phyloP scores from a whole-genome alignment of 345 rosid genomes.

The Turritis glabra region DNA sequence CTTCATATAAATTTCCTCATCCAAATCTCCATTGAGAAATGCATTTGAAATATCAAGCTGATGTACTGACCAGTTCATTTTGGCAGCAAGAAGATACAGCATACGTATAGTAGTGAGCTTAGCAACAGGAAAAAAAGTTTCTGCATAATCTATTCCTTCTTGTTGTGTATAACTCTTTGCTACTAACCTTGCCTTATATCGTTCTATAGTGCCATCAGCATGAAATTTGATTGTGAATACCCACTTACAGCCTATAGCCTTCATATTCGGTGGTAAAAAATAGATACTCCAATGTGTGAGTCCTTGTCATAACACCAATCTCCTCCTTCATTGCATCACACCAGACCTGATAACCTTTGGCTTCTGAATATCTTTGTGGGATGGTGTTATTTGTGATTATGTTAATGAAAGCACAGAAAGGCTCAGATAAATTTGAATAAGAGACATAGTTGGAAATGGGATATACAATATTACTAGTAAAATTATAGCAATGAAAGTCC shows the following conservation, averaged over 20 bases:
- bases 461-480: too few species aligned
- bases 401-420: too few species aligned
- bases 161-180: not conserved
- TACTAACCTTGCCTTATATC: not conserved
- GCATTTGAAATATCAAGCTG: not conserved
- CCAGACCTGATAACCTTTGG: too few species aligned
- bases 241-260: not conserved
- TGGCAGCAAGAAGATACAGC: not conserved
- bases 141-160: not conserved
- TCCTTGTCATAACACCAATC: too few species aligned
- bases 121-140: not conserved
- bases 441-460: too few species aligned
- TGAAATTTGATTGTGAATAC: not conserved
- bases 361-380: too few species aligned
- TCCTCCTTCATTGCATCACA: too few species aligned
- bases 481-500: too few species aligned
- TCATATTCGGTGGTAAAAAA: too few species aligned
- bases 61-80: not conserved
- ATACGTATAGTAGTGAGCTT: rapidly evolving
- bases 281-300: too few species aligned
- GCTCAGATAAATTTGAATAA: too few species aligned
- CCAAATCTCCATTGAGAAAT: not conserved
- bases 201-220: not conserved
- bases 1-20: not conserved
- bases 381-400: too few species aligned